Evolutionary conservation across 2,329 filamentous ascomycete genomes (phyloP), one percentile per base, ranked within the genome.

Genomic region (Aureobasidium sp.): DNA sequence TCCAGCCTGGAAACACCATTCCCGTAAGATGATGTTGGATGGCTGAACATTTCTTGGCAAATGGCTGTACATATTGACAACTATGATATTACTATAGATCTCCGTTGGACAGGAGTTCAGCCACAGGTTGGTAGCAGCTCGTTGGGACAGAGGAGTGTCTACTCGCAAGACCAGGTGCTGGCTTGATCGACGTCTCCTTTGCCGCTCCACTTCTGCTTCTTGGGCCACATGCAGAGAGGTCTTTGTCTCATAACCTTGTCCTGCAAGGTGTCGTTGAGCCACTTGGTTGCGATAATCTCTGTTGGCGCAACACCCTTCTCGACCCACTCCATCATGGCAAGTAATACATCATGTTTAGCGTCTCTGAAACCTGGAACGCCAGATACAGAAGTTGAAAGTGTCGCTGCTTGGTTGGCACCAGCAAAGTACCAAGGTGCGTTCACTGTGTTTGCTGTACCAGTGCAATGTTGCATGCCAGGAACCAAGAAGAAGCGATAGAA

Each of bases 371-470:
- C 71, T 4, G 71, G 72, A 20, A 72, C 71, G 41, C 69, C 66
- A 50, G 66, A 64, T 56, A 71, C 66, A 24, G 63, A 57, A 36
- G 43, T 51, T 2, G 56, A 63, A 6, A 73, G 48, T 5, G 37
- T 27, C 4, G n/a, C 55, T 17, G 55, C 55, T 65, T 75, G 73
- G 48, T 70, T 72, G 17, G 65, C 69, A 20, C 76, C 77, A 0
- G 74, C 76, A 65, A 79, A 76, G 63, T 78, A 78, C 77, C 77
- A 79, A 5, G 77, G 77, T 29, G 77, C 76, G 13, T 75, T 71
- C 4, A 59, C 32, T 26, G 27, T 59, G 43, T 5, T 26, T 15
- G 75, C 66, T 37, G 65, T 65, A 37, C 72, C 72, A 10, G 67
- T 55, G 66, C 77, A 79, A 65, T 79, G 77, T 24, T 60, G 60